Evolutionary conservation across 306 rosid genomes (phyloP).

Genomic region (Medicago arabica): DNA sequence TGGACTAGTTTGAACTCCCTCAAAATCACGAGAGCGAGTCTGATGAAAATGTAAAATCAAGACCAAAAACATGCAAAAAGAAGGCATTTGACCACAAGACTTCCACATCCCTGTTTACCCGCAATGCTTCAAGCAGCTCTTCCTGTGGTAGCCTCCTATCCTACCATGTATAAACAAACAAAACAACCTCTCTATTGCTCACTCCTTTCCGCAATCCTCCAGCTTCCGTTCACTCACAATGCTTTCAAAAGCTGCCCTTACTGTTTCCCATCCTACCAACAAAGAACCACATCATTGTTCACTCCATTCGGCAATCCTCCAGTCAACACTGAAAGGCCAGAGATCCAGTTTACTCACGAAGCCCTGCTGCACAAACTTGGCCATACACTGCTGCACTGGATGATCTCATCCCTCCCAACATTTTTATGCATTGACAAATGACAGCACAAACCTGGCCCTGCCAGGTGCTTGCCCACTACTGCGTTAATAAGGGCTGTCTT

Average conservation of each 20-base stretch:
- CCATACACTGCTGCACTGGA: not conserved
- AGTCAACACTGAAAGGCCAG: not conserved
- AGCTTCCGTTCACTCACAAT: not conserved
- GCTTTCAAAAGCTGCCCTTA: not conserved
- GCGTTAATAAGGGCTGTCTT: not conserved
- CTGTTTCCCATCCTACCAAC: not conserved
- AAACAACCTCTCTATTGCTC: not conserved
- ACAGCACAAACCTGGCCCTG: slow-evolving; percentile 1
- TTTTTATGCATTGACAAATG: not conserved
- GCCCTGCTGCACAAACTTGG: not conserved
- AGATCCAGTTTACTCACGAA: not conserved
- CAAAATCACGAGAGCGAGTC: not conserved
- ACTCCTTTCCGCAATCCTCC: not conserved
- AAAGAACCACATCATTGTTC: not conserved
- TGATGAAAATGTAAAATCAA: not conserved
- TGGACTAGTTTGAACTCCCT: not conserved
- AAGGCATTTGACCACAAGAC: not conserved
- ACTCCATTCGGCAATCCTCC: not conserved
- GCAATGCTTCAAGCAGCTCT: not conserved
- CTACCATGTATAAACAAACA: not conserved
- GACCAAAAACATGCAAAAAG: slow-evolving; percentile 15
- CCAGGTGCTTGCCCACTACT: not conserved
- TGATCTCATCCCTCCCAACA: not conserved
- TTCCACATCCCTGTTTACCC: not conserved
- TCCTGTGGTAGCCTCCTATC: too few species aligned